These are phyloP conservation scores for Candida rishiriensis DNA, from an alignment of 805 yeast species.

Conservation along the genomic window DNA sequence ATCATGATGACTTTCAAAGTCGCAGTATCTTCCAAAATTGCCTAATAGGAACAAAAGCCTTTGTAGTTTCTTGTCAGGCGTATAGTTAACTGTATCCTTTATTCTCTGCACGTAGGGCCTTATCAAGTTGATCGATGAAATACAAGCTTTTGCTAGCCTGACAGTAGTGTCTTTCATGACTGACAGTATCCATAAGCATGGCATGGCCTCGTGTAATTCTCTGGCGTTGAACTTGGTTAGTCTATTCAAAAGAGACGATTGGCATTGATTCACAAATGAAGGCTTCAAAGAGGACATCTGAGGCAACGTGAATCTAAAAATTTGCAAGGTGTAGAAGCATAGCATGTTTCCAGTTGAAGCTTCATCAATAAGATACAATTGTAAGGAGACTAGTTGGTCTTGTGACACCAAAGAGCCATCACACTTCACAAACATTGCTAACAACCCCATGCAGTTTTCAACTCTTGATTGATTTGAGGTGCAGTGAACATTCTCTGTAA, in stretches of 20 bases:
- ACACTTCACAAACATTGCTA: constrained; percentile 54
- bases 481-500: constrained; percentile 33
- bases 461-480: constrained; percentile 19
- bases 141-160: constrained; percentile 57
- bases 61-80: constrained; percentile 42
- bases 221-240: constrained; percentile 55
- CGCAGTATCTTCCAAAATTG: constrained; percentile 64
- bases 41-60: constrained; percentile 64
- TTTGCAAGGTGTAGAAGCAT: constrained; percentile 47
- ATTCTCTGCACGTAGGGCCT: constrained; percentile 38
- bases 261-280: constrained; percentile 45
- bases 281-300: constrained; percentile 42
- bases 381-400: constrained; percentile 62
- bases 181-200: constrained; percentile 59
- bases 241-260: constrained; percentile 45
- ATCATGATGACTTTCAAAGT: constrained; percentile 44
- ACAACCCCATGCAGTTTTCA: constrained; percentile 40
- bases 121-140: constrained; percentile 52
- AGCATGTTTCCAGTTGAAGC: constrained; percentile 34
- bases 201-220: constrained; percentile 72
- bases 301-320: constrained; percentile 48
- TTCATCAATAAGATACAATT: constrained; percentile 57
- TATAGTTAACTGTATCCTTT: constrained; percentile 8
- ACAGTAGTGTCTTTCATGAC: constrained; percentile 38
- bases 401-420: constrained; percentile 53